Evolutionary conservation across 2,329 filamentous ascomycete genomes (phyloP).

Genomic region (Corinectria fuckeliana): DNA sequence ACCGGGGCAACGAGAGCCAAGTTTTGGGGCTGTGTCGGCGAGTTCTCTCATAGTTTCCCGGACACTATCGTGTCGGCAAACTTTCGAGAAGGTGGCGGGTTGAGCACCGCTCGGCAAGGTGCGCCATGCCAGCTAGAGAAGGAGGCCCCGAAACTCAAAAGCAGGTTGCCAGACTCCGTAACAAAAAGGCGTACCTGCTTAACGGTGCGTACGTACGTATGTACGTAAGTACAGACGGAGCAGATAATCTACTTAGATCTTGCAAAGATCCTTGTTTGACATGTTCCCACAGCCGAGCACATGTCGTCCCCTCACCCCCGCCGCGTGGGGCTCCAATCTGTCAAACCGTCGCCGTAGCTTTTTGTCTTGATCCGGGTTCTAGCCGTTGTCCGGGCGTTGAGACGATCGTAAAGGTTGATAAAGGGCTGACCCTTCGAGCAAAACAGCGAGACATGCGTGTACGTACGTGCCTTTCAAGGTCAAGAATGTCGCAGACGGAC

Average conservation of each 20-base stretch:
- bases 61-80: neutral
- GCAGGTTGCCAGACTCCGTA: neutral
- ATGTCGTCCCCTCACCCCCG: too few species aligned
- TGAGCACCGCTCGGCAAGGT: constrained; percentile 9
- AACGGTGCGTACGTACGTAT: too few species aligned
- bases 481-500: neutral
- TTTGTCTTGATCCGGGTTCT: too few species aligned
- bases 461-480: neutral
- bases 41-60: neutral
- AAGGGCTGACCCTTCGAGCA: neutral
- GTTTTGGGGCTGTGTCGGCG: neutral
- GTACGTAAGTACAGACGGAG: too few species aligned
- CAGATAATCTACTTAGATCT: neutral
- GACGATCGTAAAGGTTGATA: neutral
- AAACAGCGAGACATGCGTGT: neutral
- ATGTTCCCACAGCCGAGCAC: neutral
- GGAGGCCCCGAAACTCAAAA: constrained; percentile 14
- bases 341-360: neutral
- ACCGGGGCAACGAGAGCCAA: constrained; percentile 10
- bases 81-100: constrained; percentile 4
- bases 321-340: neutral
- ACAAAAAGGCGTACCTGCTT: too few species aligned
- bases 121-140: constrained; percentile 12
- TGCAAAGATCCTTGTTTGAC: neutral
- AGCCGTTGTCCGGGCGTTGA: neutral